These are phyloP conservation scores for Boletus vermiculosoides DNA, from an alignment of 768 basidiomycete species.

Conservation along the genomic window DNA sequence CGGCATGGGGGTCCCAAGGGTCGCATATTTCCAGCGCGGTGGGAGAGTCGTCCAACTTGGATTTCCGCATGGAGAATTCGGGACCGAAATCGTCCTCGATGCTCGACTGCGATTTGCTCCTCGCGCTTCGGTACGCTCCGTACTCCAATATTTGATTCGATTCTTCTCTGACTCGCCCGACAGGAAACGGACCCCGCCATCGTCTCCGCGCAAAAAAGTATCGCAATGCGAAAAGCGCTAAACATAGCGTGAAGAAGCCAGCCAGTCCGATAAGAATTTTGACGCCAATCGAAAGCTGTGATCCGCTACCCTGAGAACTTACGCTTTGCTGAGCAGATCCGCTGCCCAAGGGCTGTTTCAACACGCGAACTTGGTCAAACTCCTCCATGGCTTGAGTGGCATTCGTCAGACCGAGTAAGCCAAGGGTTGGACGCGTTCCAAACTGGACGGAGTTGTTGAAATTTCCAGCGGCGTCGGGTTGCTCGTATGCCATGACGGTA, in stretches of 20 bases:
- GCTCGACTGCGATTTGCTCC: conserved; percentile 26
- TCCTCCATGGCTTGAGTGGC: conserved; percentile 59
- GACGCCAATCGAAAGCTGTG: conserved; percentile 56
- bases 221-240: conserved; percentile 51
- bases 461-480: conserved; percentile 43
- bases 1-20: conserved; percentile 26
- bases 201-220: conserved; percentile 48
- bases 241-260: conserved; percentile 56
- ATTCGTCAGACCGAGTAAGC: conserved; percentile 64
- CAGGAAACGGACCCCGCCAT: conserved; percentile 22
- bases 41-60: background rate
- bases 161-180: conserved; percentile 17
- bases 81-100: conserved; percentile 10
- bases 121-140: conserved; percentile 38
- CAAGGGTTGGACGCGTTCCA: conserved; percentile 45
- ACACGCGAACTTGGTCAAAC: conserved; percentile 67
- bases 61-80: conserved; percentile 14
- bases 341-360: conserved; percentile 53
- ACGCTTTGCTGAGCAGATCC: conserved; percentile 9
- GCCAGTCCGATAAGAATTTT: conserved; percentile 59
- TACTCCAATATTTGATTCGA: conserved; percentile 11
- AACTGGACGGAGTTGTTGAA: conserved; percentile 37
- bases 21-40: conserved; percentile 12
- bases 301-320: conserved; percentile 22
- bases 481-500: conserved; percentile 68